Percentiles rank a stretch among this genome's conserved stretches.
phyloP scores from a whole-genome alignment of 2,329 filamentous ascomycete species.

The Colletotrichum orchidophilum region DNA sequence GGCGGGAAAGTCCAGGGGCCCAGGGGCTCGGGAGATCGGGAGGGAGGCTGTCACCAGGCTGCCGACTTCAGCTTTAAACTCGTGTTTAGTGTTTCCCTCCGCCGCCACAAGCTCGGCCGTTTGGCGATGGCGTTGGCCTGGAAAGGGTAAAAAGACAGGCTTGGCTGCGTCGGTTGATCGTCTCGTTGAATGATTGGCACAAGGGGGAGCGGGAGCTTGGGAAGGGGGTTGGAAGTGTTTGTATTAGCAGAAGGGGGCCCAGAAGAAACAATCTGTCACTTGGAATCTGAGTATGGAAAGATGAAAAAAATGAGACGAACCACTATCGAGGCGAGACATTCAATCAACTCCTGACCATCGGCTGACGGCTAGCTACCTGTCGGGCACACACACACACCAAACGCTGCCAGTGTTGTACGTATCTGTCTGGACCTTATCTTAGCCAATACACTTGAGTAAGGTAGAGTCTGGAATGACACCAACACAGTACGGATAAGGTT shows the following conservation, averaged over 20 bases:
- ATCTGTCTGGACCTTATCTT: neutral
- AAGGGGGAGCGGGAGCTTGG: constrained; percentile 5
- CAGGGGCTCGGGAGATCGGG: neutral
- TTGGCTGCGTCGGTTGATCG: neutral
- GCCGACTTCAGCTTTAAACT: neutral
- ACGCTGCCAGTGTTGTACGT: neutral
- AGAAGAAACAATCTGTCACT: constrained; percentile 2
- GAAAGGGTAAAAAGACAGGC: neutral
- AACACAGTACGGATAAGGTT: neutral
- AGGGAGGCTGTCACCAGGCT: neutral
- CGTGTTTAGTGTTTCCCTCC: neutral
- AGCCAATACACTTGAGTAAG: neutral
- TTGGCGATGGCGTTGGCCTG: neutral
- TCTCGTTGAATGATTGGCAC: neutral
- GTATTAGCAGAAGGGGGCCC: neutral
- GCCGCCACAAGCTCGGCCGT: neutral
- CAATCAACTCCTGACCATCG: constrained; percentile 27
- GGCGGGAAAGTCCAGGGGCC: neutral
- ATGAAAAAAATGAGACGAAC: constrained; percentile 3
- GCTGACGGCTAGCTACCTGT: constrained; percentile 9
- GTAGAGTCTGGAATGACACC: neutral
- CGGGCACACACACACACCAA: neutral
- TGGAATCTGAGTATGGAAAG: neutral
- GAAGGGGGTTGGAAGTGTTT: neutral
- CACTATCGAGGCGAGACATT: constrained; percentile 18